phyloP scores from a whole-genome alignment of 163 green algal genomes.

The Volvox carteri region DNA sequence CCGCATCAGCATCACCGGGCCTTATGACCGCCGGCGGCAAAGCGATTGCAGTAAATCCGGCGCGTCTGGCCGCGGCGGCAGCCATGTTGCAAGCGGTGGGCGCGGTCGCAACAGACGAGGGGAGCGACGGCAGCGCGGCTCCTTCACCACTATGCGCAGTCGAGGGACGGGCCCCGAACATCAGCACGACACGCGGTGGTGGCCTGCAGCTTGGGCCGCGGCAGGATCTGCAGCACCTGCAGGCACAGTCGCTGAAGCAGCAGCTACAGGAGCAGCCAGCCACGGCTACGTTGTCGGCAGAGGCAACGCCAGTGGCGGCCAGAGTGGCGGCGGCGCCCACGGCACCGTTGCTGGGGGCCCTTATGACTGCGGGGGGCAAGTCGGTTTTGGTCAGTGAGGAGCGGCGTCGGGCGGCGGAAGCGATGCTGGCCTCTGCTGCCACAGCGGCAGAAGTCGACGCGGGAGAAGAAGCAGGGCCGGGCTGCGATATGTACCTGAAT shows the following conservation, averaged over 20 bases:
- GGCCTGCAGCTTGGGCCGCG: too few species aligned
- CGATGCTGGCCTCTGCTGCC: background rate
- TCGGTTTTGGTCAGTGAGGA: conserved; percentile 9
- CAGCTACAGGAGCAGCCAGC: background rate
- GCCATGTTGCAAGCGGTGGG: background rate
- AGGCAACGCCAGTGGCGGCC: background rate
- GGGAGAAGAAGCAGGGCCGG: background rate
- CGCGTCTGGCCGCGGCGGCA: background rate
- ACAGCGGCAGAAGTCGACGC: background rate
- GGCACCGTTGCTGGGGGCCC: background rate
- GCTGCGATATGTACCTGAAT: too few species aligned
- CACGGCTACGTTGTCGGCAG: background rate
- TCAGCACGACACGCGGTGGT: too few species aligned
- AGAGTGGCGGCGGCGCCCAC: background rate
- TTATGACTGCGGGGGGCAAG: conserved; percentile 11
- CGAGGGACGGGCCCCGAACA: too few species aligned
- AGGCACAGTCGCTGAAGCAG: background rate
- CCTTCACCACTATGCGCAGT: too few species aligned
- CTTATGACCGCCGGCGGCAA: background rate
- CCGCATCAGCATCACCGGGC: too few species aligned
- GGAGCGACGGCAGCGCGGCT: too few species aligned
- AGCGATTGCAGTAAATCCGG: background rate
- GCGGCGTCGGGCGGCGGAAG: background rate
- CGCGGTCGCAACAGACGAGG: background rate
- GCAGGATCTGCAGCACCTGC: too few species aligned